Base-by-base conservation (phyloP, 108 stramenopile species). In the Hondaea fermentalgiana region DNA sequence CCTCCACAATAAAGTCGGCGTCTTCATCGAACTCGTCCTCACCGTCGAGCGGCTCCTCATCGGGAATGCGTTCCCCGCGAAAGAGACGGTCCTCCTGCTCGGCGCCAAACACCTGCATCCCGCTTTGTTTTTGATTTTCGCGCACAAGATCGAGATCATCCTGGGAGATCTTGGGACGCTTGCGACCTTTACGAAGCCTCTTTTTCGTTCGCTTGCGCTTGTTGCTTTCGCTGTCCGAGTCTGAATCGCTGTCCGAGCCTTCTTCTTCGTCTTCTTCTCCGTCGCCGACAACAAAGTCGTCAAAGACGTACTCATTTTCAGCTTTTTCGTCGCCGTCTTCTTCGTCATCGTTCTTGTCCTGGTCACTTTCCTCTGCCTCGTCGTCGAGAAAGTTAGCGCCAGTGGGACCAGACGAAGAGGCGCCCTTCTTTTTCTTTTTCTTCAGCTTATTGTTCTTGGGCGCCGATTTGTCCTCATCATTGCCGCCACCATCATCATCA, bases 11-110 rank as follows among this genome's bases (percentile, higher is more conserved):
- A 23, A 83, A 83, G 76, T 83, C 76, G 49, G 45, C 51, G 51
- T 83, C 76, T 3, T 83, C 76, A 23, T 83, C 76, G n/a, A 53
- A 83, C 23, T 83, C 76, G 51, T 83, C 76, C 12, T 83, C 76
- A 2, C 76, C 76, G 21, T 69, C 64, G 76, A 12, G 43, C 14
- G 16, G 25, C 14, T 83, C 76, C 1, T 83, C 76, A 0, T 83
- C 76, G 8, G 76, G 51, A 23, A 12, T 53, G 51, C 28, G 23
- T 12, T 83, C 76, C n/a, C 76, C 76, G 16, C 28, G 49, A 28
- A 47, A 47, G 51, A 47, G 49, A 16, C 51, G 49, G 4, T 83
- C 51, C 23, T 83, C 76, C 49, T 53, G 45, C 49, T 83, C 76
- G 76, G 76, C 76, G 51, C 45, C 28, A 16, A 83, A 83, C 19